These are phyloP conservation scores for Leccinum huronense DNA, from an alignment of 1,284 basidiomycete genomes.

Conservation along the genomic window DNA sequence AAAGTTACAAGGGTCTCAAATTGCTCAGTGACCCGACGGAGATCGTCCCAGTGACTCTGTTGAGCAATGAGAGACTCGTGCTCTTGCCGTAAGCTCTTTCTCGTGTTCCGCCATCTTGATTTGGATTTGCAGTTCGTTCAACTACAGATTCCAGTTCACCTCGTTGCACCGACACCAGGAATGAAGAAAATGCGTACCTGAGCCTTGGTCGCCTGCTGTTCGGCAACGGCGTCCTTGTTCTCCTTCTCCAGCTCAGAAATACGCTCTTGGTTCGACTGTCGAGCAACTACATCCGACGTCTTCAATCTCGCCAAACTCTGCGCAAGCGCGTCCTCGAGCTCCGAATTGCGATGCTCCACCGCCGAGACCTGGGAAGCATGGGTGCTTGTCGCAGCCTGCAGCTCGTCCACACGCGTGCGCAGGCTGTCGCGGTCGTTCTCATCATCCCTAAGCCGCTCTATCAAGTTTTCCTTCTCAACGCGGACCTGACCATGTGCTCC, in stretches of 20 bases:
- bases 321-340: slow-evolving; percentile 67
- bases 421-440: slow-evolving; percentile 66
- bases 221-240: slow-evolving; percentile 50
- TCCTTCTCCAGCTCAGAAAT: slow-evolving; percentile 60
- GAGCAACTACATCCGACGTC: slow-evolving; percentile 62
- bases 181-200: slow-evolving; percentile 47
- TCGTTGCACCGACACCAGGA: not conserved
- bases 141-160: slow-evolving; percentile 38
- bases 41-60: slow-evolving; percentile 68
- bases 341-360: slow-evolving; percentile 54
- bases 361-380: slow-evolving; percentile 48
- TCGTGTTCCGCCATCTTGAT: slow-evolving; percentile 55
- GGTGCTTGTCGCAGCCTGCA: slow-evolving; percentile 45
- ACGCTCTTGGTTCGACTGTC: slow-evolving; percentile 52
- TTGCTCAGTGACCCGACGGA: slow-evolving; percentile 65
- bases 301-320: slow-evolving; percentile 68
- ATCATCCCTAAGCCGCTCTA: slow-evolving; percentile 55
- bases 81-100: slow-evolving; percentile 60
- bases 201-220: slow-evolving; percentile 54
- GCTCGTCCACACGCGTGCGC: slow-evolving; percentile 51
- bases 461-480: slow-evolving; percentile 74
- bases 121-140: slow-evolving; percentile 59
- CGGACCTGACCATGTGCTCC: slow-evolving; percentile 71
- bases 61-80: slow-evolving; percentile 58
- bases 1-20: slow-evolving; percentile 61